Percentiles rank a stretch among this genome's conserved stretches.
Conservation (phyloP, 371 early-diverging fungal species). For the Mucor saturninus region DNA sequence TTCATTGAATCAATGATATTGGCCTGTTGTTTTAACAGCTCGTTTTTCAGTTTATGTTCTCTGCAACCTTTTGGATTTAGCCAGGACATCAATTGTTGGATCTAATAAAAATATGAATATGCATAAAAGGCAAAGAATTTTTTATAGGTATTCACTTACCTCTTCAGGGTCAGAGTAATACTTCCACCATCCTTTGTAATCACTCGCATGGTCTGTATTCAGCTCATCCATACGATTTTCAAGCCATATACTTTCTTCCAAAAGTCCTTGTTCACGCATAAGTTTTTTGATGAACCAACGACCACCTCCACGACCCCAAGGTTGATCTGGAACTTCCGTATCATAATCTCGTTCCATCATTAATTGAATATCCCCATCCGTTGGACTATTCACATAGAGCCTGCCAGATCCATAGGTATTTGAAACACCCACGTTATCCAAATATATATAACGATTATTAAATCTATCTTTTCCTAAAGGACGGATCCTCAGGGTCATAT, state of each 20-base stretch:
- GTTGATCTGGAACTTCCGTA: constrained; percentile 32
- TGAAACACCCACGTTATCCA: constrained; percentile 75
- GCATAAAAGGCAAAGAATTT: not conserved
- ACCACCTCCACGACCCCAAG: constrained; percentile 51
- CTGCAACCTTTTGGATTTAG: constrained; percentile 52
- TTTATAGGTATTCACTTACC: constrained; percentile 20
- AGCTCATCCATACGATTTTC: constrained; percentile 36
- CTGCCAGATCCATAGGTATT: constrained; percentile 66
- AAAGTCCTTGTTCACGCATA: constrained; percentile 50
- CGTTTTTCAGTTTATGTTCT: constrained; percentile 44
- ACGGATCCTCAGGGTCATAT: constrained; percentile 65
- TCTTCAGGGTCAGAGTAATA: constrained; percentile 57
- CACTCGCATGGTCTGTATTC: constrained; percentile 4
- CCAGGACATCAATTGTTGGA: constrained; percentile 50
- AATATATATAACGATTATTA: constrained; percentile 83
- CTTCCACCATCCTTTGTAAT: constrained; percentile 47
- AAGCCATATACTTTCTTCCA: constrained; percentile 50
- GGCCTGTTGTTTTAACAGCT: constrained; percentile 42
- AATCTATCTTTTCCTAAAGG: constrained; percentile 87
- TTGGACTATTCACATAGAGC: constrained; percentile 67
- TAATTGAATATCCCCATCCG: constrained; percentile 54
- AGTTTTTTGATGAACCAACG: constrained; percentile 42
- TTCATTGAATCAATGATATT: constrained; percentile 48
- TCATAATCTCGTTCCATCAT: constrained; percentile 46
- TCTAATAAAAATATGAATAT: constrained; percentile 22